A percentile compares a stretch with the other conserved stretches of the same genome.
These are phyloP conservation scores for Coemansia sp. DNA, from an alignment of 371 early-diverging fungal genomes.

Conservation along the genomic window DNA sequence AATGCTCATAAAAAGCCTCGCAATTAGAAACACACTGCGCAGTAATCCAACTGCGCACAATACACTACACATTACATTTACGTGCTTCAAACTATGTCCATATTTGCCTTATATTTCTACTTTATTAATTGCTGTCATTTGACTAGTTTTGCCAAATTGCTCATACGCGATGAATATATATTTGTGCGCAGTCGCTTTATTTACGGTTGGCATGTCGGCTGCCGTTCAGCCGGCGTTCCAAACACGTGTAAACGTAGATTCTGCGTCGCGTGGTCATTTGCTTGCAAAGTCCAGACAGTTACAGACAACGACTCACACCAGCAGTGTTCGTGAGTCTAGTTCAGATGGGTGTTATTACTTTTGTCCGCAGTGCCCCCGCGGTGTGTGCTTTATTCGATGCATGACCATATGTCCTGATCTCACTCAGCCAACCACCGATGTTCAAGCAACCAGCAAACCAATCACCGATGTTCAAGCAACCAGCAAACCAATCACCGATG, in stretches of 20 bases:
- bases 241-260: background rate
- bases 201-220: background rate
- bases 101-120: background rate
- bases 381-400: constrained; percentile 31
- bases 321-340: background rate
- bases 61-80: too few species aligned
- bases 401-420: constrained; percentile 41
- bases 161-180: background rate
- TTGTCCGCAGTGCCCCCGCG: constrained; percentile 38
- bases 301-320: background rate
- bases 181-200: background rate
- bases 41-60: background rate
- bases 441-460: background rate
- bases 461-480: too few species aligned
- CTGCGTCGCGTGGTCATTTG: background rate
- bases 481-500: background rate
- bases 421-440: background rate
- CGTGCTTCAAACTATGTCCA: too few species aligned
- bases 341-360: constrained; percentile 30
- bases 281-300: background rate
- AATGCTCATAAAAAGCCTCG: background rate
- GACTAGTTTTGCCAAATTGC: background rate
- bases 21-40: background rate
- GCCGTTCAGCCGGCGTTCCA: background rate
- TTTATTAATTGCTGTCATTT: background rate